These are phyloP conservation scores for Trifolium dubium DNA, from an alignment of 306 rosid species.

Conservation along the genomic window DNA sequence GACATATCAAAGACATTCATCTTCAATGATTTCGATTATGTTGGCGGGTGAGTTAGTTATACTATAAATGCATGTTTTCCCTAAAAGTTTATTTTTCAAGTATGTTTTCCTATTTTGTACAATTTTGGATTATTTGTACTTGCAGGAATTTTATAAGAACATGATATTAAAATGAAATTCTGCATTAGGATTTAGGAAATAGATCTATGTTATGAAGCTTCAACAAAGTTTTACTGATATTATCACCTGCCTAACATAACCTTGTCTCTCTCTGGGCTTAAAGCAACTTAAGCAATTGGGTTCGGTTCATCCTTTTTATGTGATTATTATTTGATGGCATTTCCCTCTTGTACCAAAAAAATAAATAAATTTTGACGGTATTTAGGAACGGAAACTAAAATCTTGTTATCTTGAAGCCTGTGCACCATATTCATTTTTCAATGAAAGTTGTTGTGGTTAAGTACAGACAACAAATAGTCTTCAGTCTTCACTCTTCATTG, in stretches of 20 bases:
- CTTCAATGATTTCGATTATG: conserved; percentile 73
- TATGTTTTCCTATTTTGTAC: conserved; percentile 30
- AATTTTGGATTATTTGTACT: neutral
- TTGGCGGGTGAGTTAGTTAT: conserved; percentile 76
- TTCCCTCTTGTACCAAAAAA: too few species aligned
- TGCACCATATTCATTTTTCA: neutral
- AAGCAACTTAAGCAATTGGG: neutral
- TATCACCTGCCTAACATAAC: neutral
- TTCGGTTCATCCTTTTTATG: conserved; percentile 3
- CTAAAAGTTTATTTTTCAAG: conserved; percentile 9
- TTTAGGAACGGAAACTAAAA: neutral
- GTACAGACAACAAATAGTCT: neutral
- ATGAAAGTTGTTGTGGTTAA: neutral
- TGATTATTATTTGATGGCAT: conserved; percentile 4
- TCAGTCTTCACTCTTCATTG: neutral
- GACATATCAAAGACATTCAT: conserved; percentile 85
- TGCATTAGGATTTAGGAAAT: neutral
- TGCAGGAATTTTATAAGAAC: conserved; percentile 15
- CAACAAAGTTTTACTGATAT: neutral
- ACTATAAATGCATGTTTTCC: conserved; percentile 15
- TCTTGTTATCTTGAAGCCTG: neutral
- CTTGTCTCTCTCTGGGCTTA: neutral
- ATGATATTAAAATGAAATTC: conserved; percentile 1
- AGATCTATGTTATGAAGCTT: neutral
- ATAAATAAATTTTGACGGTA: neutral